Conservation (phyloP, 2,329 filamentous ascomycete species). For the Monosporascus sp. region DNA sequence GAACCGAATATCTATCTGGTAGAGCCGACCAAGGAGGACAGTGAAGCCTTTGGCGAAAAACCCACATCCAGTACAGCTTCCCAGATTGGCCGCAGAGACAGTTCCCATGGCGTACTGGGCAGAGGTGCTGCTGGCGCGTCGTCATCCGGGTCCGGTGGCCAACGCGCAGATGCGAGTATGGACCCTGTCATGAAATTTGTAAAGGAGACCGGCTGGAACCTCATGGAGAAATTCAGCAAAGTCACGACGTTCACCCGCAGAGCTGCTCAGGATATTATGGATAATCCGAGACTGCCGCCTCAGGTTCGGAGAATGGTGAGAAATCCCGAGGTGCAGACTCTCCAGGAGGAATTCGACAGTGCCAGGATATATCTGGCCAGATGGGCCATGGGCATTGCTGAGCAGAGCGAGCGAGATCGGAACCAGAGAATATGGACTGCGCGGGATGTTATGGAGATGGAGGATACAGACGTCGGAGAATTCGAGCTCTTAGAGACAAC, state of each 20-base stretch:
- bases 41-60: conserved; percentile 68
- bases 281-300: conserved; percentile 85
- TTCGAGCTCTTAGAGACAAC: conserved; percentile 87
- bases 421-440: conserved; percentile 89
- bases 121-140: conserved; percentile 31
- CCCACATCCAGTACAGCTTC: conserved; percentile 41
- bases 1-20: conserved; percentile 90
- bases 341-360: conserved; percentile 97
- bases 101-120: conserved; percentile 23
- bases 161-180: conserved; percentile 64
- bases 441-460: conserved; percentile 84
- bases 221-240: conserved; percentile 94
- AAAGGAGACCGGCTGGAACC: conserved; percentile 93
- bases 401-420: conserved; percentile 86
- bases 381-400: conserved; percentile 98
- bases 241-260: conserved; percentile 93
- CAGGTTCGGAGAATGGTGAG: conserved; percentile 79
- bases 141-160: conserved; percentile 31
- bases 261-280: conserved; percentile 85
- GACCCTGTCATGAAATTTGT: conserved; percentile 90
- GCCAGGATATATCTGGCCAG: conserved; percentile 88
- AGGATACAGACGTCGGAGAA: conserved; percentile 90
- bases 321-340: conserved; percentile 88
- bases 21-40: conserved; percentile 81
- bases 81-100: conserved; percentile 36